phyloP scores from a whole-genome alignment of 2,329 filamentous ascomycete genomes.

The Mariannaea sp. region DNA sequence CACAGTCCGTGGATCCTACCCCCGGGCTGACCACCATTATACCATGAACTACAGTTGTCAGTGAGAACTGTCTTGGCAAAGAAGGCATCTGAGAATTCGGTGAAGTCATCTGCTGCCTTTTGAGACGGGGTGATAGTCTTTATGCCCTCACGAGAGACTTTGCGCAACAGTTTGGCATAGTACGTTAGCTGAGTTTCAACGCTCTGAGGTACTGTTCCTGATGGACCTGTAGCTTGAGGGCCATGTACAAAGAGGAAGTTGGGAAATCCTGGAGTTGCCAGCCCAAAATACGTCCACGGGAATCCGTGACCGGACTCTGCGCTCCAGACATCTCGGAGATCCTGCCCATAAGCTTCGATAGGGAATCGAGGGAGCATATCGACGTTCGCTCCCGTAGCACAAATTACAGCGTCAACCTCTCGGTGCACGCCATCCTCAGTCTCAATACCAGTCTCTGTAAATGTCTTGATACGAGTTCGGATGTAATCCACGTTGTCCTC shows the following conservation, averaged over 20 bases:
- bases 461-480: conserved; percentile 58
- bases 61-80: conserved; percentile 60
- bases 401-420: conserved; percentile 68
- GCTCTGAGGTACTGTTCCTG: conserved; percentile 69
- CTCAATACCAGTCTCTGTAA: conserved; percentile 64
- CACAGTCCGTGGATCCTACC: conserved; percentile 70
- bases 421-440: conserved; percentile 61
- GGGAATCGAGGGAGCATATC: conserved; percentile 64
- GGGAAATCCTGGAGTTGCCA: conserved; percentile 67
- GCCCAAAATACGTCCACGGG: conserved; percentile 69
- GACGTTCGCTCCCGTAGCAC: conserved; percentile 69
- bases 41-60: conserved; percentile 72
- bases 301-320: conserved; percentile 61
- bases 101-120: conserved; percentile 66
- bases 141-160: conserved; percentile 69
- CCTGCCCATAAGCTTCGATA: conserved; percentile 58
- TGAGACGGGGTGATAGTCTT: conserved; percentile 61
- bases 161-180: conserved; percentile 69
- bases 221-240: conserved; percentile 62
- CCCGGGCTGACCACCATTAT: conserved; percentile 68
- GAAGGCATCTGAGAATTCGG: conserved; percentile 62
- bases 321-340: conserved; percentile 62
- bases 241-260: conserved; percentile 70
- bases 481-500: conserved; percentile 68
- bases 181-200: conserved; percentile 70